A percentile compares a stretch with the other conserved stretches of the same genome.
phyloP scores from a whole-genome alignment of 768 basidiomycete species.

The Suillus brevipes region DNA sequence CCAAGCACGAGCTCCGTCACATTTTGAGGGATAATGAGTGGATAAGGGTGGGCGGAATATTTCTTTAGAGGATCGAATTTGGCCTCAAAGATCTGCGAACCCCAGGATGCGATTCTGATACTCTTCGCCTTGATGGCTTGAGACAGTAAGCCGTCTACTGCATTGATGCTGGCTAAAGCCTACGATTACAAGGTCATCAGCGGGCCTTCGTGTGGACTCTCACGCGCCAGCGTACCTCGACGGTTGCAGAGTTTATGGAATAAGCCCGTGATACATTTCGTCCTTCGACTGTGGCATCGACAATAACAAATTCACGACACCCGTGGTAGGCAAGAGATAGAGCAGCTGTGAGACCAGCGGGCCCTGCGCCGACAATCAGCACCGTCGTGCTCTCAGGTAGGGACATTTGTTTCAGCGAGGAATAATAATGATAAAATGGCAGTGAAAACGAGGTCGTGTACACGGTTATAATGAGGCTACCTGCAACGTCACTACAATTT shows the following conservation, averaged over 20 bases:
- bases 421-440: neutral
- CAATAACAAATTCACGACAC: conserved; percentile 32
- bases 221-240: conserved; percentile 37
- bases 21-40: conserved; percentile 46
- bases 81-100: conserved; percentile 26
- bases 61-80: conserved; percentile 36
- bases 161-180: conserved; percentile 42
- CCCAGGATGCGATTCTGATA: conserved; percentile 34
- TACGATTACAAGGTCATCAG: conserved; percentile 28
- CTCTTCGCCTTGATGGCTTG: conserved; percentile 26
- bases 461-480: neutral
- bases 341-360: conserved; percentile 47
- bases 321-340: conserved; percentile 43
- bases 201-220: neutral
- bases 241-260: conserved; percentile 45
- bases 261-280: conserved; percentile 41
- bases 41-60: conserved; percentile 46
- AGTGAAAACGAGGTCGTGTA: neutral
- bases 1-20: conserved; percentile 43
- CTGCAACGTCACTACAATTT: neutral
- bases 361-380: conserved; percentile 53
- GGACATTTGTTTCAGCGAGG: conserved; percentile 19
- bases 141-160: conserved; percentile 35
- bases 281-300: conserved; percentile 33
- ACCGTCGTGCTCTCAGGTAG: conserved; percentile 40